A percentile compares a stretch with the other conserved stretches of the same genome.
Evolutionary conservation across 306 rosid species (phyloP).

Genomic region (Vicia villosa): DNA sequence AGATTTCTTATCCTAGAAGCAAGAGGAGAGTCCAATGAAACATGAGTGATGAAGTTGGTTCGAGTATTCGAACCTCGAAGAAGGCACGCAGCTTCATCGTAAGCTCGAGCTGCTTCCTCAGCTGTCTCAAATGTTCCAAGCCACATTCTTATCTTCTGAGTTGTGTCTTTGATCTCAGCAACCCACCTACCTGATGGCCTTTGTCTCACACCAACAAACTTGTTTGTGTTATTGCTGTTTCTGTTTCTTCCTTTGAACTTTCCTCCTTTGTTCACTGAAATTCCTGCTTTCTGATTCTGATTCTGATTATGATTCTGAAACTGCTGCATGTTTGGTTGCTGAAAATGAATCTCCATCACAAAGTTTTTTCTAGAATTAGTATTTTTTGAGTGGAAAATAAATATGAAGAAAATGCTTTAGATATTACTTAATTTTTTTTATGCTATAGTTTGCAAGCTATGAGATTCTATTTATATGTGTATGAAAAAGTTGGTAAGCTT

Average conservation of each 20-base stretch:
- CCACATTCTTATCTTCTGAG: conserved; percentile 95
- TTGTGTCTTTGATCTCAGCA: conserved; percentile 95
- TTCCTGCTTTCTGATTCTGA: conserved; percentile 36
- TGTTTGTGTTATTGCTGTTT: conserved; percentile 53
- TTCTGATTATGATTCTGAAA: too few relatives aligned
- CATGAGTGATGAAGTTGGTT: conserved; percentile 83
- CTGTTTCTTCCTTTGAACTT: conserved; percentile 62
- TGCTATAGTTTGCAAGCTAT: conserved; percentile 38
- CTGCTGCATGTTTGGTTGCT: conserved; percentile 43
- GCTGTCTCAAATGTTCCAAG: conserved; percentile 97
- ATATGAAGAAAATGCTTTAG: not conserved
- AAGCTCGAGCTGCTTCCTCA: conserved; percentile 93
- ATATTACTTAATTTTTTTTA: conserved; percentile 33
- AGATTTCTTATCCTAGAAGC: conserved; percentile 77
- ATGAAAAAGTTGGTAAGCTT: conserved; percentile 42
- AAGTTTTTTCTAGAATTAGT: conserved; percentile 18
- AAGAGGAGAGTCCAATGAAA: conserved; percentile 78
- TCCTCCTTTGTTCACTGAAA: conserved; percentile 32
- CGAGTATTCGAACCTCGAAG: conserved; percentile 90
- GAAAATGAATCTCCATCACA: conserved; percentile 78
- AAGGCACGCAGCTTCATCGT: conserved; percentile 96
- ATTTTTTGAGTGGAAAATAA: not conserved
- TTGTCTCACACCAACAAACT: conserved; percentile 89
- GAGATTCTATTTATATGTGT: conserved; percentile 34
- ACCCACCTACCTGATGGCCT: conserved; percentile 99